Evolutionary conservation across 2,329 filamentous ascomycete species (phyloP), one percentile per base, ranked within the genome.

Genomic region (Colletotrichum sp.): DNA sequence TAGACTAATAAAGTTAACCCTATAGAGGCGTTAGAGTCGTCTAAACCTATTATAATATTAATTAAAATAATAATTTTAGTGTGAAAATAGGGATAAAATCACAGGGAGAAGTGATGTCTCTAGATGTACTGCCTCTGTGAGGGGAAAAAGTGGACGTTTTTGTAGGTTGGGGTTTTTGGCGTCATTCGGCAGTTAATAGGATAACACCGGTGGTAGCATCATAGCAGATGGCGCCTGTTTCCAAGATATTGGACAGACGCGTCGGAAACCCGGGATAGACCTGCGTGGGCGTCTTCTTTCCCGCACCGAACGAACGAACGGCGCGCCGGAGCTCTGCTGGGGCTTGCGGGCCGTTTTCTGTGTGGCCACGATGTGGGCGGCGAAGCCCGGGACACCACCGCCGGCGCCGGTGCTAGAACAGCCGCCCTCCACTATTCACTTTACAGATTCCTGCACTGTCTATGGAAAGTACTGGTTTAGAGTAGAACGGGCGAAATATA

Each of bases 381-480:
- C 49, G 28, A 32, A 24, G 62, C 21, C 39, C 66, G 52, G 15
- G 52, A 30, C 66, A 55, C 32, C 52, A 52, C 30, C 28, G n/a
- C 15, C 64, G 16, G n/a, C 18, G 30, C 30, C 32, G 32, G 60
- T 30, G 57, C 57, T 62, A 28, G 24, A 26, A n/a, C 28, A 62
- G 32, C 36, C 32, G 21, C 60, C 52, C 68, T 65, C 72, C 72
- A 75, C 69, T 62, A 49, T 49, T 26, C 73, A 75, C 73, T 75
- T 63, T 75, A 39, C 10, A 72, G n/a, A 30, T 75, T 75, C 73
- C 73, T 75, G 73, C 73, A 72, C 73, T 75, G 72, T 75, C 12
- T 36, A 5, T 24, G 4, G 16, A 0, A 59, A 39, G 52, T 69
- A 69, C 24, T 18, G 8, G 7, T 64, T 28, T 36, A 30, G 21